Percentiles rank a stretch among this genome's conserved stretches.
These are phyloP conservation scores for Bacterosira constricta DNA, from an alignment of 108 stramenopile species.

Conservation along the genomic window DNA sequence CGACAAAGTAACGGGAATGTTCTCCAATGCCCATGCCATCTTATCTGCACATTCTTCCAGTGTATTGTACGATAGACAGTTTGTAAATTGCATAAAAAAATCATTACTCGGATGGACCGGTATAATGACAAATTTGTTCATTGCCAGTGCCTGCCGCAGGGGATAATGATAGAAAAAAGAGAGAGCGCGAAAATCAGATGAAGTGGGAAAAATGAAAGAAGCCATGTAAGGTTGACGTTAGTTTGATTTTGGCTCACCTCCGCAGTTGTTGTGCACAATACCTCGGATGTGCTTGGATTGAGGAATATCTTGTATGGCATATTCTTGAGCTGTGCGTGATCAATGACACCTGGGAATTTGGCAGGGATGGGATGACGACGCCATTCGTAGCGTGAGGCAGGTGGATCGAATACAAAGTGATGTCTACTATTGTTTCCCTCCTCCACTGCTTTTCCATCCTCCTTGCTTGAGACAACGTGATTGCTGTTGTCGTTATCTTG, in stretches of 20 bases:
- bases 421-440: constrained; percentile 8
- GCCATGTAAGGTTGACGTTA: no score
- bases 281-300: constrained; percentile 91
- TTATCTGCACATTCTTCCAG: constrained; percentile 79
- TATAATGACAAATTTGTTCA: constrained; percentile 91
- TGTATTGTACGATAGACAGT: constrained; percentile 76
- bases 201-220: no score
- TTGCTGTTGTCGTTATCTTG: constrained; percentile 14
- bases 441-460: neutral
- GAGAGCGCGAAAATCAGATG: no score
- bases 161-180: no score
- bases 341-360: constrained; percentile 82
- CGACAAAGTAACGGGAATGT: constrained; percentile 82
- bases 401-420: constrained; percentile 70
- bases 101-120: constrained; percentile 76
- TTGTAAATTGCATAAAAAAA: constrained; percentile 78
- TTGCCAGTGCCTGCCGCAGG: constrained; percentile 96
- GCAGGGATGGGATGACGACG: constrained; percentile 71
- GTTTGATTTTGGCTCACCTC: no score
- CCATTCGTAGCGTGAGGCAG: constrained; percentile 70
- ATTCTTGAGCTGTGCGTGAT: constrained; percentile 85
- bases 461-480: no score
- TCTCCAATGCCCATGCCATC: constrained; percentile 63
- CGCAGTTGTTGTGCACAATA: constrained; percentile 93
- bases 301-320: constrained; percentile 87